These are phyloP conservation scores for Myxozyma sirexii DNA, from an alignment of 805 yeast species.

Conservation along the genomic window DNA sequence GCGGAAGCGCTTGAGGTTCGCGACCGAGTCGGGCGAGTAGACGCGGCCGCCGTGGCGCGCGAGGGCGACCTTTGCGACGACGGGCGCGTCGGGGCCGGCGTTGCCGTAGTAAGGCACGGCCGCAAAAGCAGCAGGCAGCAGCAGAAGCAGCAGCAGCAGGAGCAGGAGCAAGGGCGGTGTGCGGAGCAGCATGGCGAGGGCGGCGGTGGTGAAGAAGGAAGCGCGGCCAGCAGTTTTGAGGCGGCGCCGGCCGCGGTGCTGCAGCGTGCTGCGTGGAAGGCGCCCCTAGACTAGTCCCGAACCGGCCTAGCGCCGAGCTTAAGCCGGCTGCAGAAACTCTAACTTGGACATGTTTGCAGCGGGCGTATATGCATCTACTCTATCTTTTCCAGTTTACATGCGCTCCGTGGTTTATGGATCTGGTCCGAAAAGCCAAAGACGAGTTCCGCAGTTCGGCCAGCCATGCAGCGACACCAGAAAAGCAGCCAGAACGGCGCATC, in stretches of 20 bases:
- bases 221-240: neutral
- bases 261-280: neutral
- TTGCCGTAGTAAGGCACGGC: slow-evolving; percentile 16
- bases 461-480: too few relatives aligned
- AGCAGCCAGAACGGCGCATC: too few relatives aligned
- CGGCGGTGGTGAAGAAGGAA: neutral
- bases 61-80: slow-evolving; percentile 21
- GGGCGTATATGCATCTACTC: too few relatives aligned
- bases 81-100: slow-evolving; percentile 10
- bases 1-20: slow-evolving; percentile 22
- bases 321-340: too few relatives aligned
- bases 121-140: slow-evolving; percentile 8
- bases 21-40: slow-evolving; percentile 23
- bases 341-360: too few relatives aligned
- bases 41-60: slow-evolving; percentile 29
- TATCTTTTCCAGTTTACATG: too few relatives aligned
- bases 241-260: neutral
- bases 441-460: too few relatives aligned
- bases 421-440: too few relatives aligned
- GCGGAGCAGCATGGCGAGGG: neutral
- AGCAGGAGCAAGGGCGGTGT: neutral
- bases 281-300: neutral
- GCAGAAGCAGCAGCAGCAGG: slow-evolving; percentile 1
- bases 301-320: too few relatives aligned
- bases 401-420: too few relatives aligned